phyloP scores from a whole-genome alignment of 768 basidiomycete genomes.

The Lentinula guzmanii region DNA sequence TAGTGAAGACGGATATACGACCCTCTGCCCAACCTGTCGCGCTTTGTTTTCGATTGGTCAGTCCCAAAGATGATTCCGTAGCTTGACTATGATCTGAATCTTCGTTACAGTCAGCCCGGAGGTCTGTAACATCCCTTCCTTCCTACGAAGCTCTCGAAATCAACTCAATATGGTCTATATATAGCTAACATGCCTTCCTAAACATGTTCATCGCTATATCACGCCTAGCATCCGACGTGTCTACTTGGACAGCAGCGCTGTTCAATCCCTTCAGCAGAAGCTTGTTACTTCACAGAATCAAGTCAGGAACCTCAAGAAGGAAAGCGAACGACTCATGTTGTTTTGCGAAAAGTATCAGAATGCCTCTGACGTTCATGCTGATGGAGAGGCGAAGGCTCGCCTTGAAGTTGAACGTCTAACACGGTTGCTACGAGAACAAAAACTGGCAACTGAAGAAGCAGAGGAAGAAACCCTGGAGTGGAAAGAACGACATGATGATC shows the following conservation, averaged over 20 bases:
- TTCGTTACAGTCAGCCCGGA: slow-evolving; percentile 35
- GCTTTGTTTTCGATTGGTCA: slow-evolving; percentile 47
- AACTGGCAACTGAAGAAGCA: not conserved
- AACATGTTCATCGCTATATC: slow-evolving; percentile 44
- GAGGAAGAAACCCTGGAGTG: not conserved
- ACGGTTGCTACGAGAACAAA: not conserved
- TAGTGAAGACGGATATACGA: slow-evolving; percentile 23
- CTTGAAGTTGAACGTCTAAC: not conserved
- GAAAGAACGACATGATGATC: not conserved
- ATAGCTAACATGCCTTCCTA: slow-evolving; percentile 38
- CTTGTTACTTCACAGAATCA: slow-evolving; percentile 30
- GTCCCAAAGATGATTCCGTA: slow-evolving; percentile 7
- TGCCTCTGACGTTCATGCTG: slow-evolving; percentile 23
- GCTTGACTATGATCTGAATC: not conserved
- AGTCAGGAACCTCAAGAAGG: slow-evolving; percentile 28
- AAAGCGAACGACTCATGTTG: slow-evolving; percentile 36
- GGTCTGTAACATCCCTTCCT: slow-evolving; percentile 10
- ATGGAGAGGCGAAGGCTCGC: slow-evolving; percentile 19
- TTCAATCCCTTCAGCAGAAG: slow-evolving; percentile 22
- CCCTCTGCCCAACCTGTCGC: slow-evolving; percentile 59
- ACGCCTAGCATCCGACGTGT: slow-evolving; percentile 41
- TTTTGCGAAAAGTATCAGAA: slow-evolving; percentile 36
- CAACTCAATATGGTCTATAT: slow-evolving; percentile 9
- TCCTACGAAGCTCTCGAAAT: not conserved
- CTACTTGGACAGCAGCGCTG: slow-evolving; percentile 30